phyloP scores from a whole-genome alignment of 225 moss, liverwort and hornwort species.

The Pseudisothecium myosuroides region DNA sequence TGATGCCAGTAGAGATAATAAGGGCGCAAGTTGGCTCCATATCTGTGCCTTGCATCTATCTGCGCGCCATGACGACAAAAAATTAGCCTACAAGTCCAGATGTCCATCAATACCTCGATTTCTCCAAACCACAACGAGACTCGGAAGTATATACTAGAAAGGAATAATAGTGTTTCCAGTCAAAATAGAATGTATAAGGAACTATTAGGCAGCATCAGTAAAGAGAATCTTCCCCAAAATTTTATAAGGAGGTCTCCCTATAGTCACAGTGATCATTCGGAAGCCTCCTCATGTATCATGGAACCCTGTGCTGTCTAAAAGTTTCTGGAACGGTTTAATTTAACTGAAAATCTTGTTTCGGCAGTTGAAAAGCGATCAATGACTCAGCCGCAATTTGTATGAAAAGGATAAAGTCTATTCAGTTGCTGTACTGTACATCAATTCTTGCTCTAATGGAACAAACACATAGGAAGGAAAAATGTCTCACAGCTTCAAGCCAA shows the following conservation, averaged over 20 bases:
- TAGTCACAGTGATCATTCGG: neutral
- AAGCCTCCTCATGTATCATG: neutral
- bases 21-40: conserved; percentile 80
- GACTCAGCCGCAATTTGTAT: neutral
- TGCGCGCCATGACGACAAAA: conserved; percentile 5
- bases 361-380: neutral
- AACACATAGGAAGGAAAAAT: neutral
- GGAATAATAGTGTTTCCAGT: neutral
- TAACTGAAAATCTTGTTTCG: neutral
- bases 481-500: conserved; percentile 97
- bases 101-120: neutral
- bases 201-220: neutral
- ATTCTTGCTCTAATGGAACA: neutral
- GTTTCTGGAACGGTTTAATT: neutral
- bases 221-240: neutral
- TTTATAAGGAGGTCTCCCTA: neutral
- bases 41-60: conserved; percentile 91
- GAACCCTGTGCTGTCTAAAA: neutral
- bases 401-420: neutral
- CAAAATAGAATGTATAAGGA: neutral
- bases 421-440: neutral
- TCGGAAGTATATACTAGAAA: neutral
- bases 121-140: neutral
- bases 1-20: conserved; percentile 60
- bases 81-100: neutral